Evolutionary conservation across 495 filamentous ascomycete species (phyloP), one percentile per base, ranked within the genome.

Genomic region (Podospora tetraspora): DNA sequence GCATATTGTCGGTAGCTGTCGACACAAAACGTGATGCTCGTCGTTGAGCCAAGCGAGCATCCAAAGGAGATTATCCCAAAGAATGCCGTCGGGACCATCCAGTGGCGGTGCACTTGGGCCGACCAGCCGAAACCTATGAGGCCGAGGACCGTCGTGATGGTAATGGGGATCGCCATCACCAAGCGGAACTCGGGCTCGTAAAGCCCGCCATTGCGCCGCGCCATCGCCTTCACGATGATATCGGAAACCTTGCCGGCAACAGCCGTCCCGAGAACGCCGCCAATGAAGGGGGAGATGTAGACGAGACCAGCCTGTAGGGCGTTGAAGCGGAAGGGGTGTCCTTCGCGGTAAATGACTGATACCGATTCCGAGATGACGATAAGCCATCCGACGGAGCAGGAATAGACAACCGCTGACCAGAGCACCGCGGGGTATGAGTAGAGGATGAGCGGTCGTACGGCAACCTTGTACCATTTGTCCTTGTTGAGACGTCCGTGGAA

Each of bases 181-280:
- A 98, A 86, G 24, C 94, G 84, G 78, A 97, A 97, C 79, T 99
- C 94, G 2, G 94, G 94, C 79, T 97, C 95, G 78, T 97, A 99
- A 16, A 99, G 82, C 9, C 95, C 95, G 19, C 89, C 91, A 71
- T 99, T 99, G n/a, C 88, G 85, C 19, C 87, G 84, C 8, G 90
- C 87, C 89, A 99, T 92, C 19, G 76, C 88, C 62, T 85, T 87
- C 5, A 93, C 92, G 61, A 97, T 87, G 29, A 93, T 77, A 72
- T 99, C 95, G 2, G 91, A 93, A 21, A 97, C 87, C 75, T 91
- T 92, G 27, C 95, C 95, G 1, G 95, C 94, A 0, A 97, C 91
- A 0, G 89, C 93, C 0, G 95, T 96, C 34, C 95, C 95, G 3
- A 97, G 85, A 6, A 99, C 82, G 12, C 92, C 94, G 57, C 94